Conservation (phyloP, 208 protist genomes). For the Wallacemonas collosoma region DNA sequence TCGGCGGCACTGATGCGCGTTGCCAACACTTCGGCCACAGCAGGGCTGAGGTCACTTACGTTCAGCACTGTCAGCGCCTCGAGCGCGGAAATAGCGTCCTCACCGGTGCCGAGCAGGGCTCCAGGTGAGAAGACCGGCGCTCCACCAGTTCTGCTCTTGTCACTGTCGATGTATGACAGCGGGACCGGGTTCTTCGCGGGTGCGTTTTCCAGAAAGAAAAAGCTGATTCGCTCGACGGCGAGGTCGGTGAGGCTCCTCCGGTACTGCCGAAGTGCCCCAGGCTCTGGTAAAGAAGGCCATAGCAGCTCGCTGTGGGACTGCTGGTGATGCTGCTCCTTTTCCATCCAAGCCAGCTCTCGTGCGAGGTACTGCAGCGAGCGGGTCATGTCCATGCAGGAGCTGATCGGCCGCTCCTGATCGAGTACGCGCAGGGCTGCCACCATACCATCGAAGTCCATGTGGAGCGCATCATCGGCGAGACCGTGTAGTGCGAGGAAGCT, state of each 20-base stretch:
- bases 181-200: constrained; percentile 4
- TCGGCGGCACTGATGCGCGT: constrained; percentile 9
- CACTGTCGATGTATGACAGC: background rate
- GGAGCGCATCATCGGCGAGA: constrained; percentile 58
- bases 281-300: background rate
- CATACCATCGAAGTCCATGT: constrained; percentile 42
- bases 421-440: constrained; percentile 35
- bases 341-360: constrained; percentile 50
- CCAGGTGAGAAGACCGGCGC: constrained; percentile 1
- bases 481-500: constrained; percentile 67
- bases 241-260: constrained; percentile 48
- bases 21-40: background rate
- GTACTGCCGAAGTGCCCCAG: constrained; percentile 25
- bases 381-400: constrained; percentile 48
- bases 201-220: constrained; percentile 50
- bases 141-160: background rate
- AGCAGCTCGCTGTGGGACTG: no score
- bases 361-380: constrained; percentile 63
- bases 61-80: constrained; percentile 56
- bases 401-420: constrained; percentile 30
- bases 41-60: constrained; percentile 31
- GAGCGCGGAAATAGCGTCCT: constrained; percentile 64
- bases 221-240: constrained; percentile 57
- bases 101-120: constrained; percentile 27
- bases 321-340: constrained; percentile 6